A percentile compares a stretch with the other conserved stretches of the same genome.
Conservation (phyloP, 2,329 filamentous ascomycete species). For the Ceratocystis cubensis region DNA sequence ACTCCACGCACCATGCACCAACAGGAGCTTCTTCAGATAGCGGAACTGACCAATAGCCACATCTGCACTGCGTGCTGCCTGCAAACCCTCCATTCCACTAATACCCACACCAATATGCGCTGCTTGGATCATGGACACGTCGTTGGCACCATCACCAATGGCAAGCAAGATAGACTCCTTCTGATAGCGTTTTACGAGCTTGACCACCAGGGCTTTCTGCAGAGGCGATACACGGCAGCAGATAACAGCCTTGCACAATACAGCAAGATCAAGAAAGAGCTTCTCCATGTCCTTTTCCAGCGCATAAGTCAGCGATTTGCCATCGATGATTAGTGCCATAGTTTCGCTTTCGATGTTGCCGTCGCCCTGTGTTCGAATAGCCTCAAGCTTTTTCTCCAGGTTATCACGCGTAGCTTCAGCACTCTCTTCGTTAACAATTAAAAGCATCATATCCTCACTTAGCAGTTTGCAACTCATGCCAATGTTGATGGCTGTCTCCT, state of each 20-base stretch:
- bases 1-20: conserved; percentile 95
- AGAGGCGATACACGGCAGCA: conserved; percentile 94
- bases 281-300: conserved; percentile 91
- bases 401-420: conserved; percentile 72
- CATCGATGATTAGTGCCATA: conserved; percentile 86
- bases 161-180: conserved; percentile 83
- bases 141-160: conserved; percentile 94
- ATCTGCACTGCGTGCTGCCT: conserved; percentile 89
- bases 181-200: conserved; percentile 87
- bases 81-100: conserved; percentile 89
- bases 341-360: conserved; percentile 69
- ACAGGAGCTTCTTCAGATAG: conserved; percentile 79
- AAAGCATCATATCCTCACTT: conserved; percentile 94
- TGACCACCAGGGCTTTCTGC: conserved; percentile 94
- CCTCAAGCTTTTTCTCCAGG: conserved; percentile 83
- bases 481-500: conserved; percentile 98
- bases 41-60: conserved; percentile 94
- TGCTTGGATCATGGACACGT: conserved; percentile 99
- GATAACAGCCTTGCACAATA: conserved; percentile 97
- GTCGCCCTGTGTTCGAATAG: conserved; percentile 71
- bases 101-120: conserved; percentile 97
- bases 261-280: conserved; percentile 78
- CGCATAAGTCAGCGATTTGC: conserved; percentile 85
- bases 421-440: conserved; percentile 89
- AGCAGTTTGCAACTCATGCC: conserved; percentile 99